phyloP scores from a whole-genome alignment of 176 grass and related monocot species.

The Cenchrus fungigraminus region DNA sequence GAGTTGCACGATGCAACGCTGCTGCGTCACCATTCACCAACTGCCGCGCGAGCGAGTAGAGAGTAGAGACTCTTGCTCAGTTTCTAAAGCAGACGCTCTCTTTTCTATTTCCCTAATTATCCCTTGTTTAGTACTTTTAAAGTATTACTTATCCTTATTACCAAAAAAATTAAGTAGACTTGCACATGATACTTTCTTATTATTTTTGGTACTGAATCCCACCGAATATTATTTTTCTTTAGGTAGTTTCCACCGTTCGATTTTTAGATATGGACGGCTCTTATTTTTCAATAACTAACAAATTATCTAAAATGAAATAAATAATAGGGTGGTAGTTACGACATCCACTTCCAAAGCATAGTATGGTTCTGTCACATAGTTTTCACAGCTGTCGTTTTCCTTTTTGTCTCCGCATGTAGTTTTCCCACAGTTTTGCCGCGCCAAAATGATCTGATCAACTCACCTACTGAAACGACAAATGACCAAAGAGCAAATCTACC shows the following conservation, averaged over 20 bases:
- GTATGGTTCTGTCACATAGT: background rate
- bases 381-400: background rate
- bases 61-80: background rate
- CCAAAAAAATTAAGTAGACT: too few species aligned
- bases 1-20: background rate
- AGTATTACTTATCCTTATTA: too few species aligned
- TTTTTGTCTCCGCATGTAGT: background rate
- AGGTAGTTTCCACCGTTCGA: too few species aligned
- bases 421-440: background rate
- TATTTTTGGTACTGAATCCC: too few species aligned
- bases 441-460: background rate
- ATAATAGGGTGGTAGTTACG: background rate
- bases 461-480: background rate
- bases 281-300: too few species aligned
- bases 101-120: background rate
- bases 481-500: too few species aligned
- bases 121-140: background rate
- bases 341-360: background rate
- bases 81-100: background rate
- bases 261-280: too few species aligned
- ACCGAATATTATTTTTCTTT: too few species aligned
- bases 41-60: background rate
- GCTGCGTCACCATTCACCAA: slow-evolving; percentile 4
- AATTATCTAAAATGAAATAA: background rate
- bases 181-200: too few species aligned